phyloP scores from a whole-genome alignment of 2,329 filamentous ascomycete genomes.

The Fusarium sublunatum region DNA sequence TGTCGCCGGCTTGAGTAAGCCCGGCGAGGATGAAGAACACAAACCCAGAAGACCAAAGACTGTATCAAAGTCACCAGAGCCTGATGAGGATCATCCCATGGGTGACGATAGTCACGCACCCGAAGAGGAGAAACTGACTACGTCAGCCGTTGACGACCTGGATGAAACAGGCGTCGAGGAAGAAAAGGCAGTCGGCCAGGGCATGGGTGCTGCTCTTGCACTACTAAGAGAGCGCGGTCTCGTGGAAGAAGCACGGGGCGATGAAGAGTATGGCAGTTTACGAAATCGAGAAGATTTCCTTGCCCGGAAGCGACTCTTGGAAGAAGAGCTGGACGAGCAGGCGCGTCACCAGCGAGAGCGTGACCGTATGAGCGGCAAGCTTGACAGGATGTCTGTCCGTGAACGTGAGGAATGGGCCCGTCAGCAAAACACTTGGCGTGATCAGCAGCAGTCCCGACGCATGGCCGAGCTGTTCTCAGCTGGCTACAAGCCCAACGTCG shows the following conservation, averaged over 20 bases:
- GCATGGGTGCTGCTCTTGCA: slow-evolving; percentile 83
- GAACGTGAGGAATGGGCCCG: slow-evolving; percentile 92
- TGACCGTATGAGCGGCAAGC: slow-evolving; percentile 83
- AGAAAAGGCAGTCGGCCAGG: slow-evolving; percentile 81
- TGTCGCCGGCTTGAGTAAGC: slow-evolving; percentile 83
- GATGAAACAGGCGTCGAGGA: slow-evolving; percentile 80
- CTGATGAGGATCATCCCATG: slow-evolving; percentile 59
- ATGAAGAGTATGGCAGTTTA: slow-evolving; percentile 73
- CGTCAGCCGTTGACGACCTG: slow-evolving; percentile 51
- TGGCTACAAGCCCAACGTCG: slow-evolving; percentile 89
- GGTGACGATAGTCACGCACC: slow-evolving; percentile 53
- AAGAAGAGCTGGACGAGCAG: slow-evolving; percentile 81
- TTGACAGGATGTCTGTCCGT: slow-evolving; percentile 89
- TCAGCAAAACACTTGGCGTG: slow-evolving; percentile 87
- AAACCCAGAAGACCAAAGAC: slow-evolving; percentile 60
- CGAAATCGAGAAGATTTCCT: slow-evolving; percentile 83
- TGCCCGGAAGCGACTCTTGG: slow-evolving; percentile 75
- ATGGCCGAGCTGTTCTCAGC: slow-evolving; percentile 87
- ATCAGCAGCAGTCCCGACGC: slow-evolving; percentile 83
- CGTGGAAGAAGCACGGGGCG: slow-evolving; percentile 72
- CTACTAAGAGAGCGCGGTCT: slow-evolving; percentile 89
- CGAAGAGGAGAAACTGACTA: slow-evolving; percentile 52
- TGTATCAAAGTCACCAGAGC: slow-evolving; percentile 50
- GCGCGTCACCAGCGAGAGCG: slow-evolving; percentile 85
- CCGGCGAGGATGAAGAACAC: slow-evolving; percentile 65